Evolutionary conservation across 148 eudicot species (phyloP), one percentile per base, ranked within the genome.

Genomic region (Rhododendron mucronatum): DNA sequence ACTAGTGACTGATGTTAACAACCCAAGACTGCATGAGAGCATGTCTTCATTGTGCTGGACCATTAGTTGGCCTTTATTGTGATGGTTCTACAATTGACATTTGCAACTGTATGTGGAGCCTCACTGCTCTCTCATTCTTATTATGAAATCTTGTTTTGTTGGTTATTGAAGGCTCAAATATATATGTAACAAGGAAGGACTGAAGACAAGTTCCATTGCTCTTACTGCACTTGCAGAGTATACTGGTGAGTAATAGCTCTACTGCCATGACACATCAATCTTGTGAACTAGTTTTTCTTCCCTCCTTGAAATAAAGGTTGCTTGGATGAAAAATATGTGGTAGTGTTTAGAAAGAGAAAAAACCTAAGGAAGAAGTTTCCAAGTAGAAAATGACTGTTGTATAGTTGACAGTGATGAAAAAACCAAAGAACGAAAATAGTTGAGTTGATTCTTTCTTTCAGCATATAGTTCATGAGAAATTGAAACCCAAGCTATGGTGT

Each of bases 141-240:
- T 50, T 30, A 3, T 44, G 57, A 1, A 47, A 51, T 51, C 11
- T 81, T 80, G 30, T 30, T 78, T 61, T 83, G 44, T 16, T 85
- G 48, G 14, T 79, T 67, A 53, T 88, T 82, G 87, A 87, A 97
- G 99, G 94, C 95, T 97, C 71, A 95, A 94, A 87, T 92, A 92
- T 90, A 95, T 97, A 85, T 95, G 99, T 87, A 93, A 88, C 89
- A 94, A 90, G 89, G 99, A 97, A 91, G 93, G 94, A 87, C 89
- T 94, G 89, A 94, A 91, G 92, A 87, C 95, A 65, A 94, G 93
- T 93, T 95, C 98, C 37, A 90, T 91, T 84, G 93, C 96, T 84
- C 92, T 97, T 83, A 91, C 98, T 87, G 93, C 97, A 86, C 93
- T 97, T 83, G 98, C 99, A 44, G 94, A 91, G 88, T 89, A 87